Evolutionary conservation across 768 basidiomycete species (phyloP), one percentile per base, ranked within the genome.

Genomic region (Lactarius sanguifluus): DNA sequence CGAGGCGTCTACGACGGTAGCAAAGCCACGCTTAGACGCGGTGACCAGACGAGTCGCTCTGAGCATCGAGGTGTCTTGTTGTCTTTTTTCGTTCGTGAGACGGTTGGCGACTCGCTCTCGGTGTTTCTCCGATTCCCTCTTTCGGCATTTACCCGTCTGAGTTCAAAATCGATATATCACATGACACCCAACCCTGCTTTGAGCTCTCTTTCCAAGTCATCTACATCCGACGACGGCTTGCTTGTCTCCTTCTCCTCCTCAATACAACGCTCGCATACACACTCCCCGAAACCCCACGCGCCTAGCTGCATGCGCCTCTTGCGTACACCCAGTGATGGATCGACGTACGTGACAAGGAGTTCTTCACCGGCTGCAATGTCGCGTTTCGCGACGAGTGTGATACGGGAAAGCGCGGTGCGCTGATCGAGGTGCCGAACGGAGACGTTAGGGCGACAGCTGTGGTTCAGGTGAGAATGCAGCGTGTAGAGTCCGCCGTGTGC

Each of bases 391-490:
- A 91, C 75, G 30, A 93, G 73, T 0, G 90, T 87, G 73, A 96
- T 90, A 43, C 91, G 85, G 8, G 88, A 81, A 62, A 92, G 86
- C 1, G 88, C 82, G 2, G 80, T 85, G 59, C 84, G 85, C 69
- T 81, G 83, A 74, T 91, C 88, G 64, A 92, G 77, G 73, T 93
- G 93, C 2, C 89, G 86, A 18, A 91, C 86, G 20, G 91, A 90
- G 57, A 88, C 71, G 75, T 93, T 96, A 0, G 94, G 92, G 20
- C 78, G 75, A 76, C 94, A 97, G 8, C 83, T 83, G 75, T 97
- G 94, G 76, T 96, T 97, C 36, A 96, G 75, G 70, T 95, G 91
- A 2, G 93, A 89, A 74, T 96, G 93, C 5, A 95, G 82, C 25
- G 82, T 83, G 77, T 95, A 96, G 12, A 96, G 79, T 2, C 93